Conservation (phyloP, 1,139 yeast genomes). For the Zygosaccharomyces sapae region DNA sequence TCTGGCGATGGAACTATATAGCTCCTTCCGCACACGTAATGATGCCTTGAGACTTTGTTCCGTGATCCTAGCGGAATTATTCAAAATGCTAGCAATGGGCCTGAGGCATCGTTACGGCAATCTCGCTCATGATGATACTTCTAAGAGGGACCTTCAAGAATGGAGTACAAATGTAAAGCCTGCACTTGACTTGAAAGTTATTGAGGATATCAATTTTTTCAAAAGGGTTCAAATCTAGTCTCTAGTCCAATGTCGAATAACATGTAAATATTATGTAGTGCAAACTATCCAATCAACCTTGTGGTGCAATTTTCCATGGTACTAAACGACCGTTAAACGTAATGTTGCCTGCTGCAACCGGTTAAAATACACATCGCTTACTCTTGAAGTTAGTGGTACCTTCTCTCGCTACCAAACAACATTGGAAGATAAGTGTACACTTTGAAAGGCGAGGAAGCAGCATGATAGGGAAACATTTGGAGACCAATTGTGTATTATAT, state of each 20-base stretch:
- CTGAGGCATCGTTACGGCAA: slow-evolving; percentile 5
- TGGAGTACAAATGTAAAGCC: slow-evolving; percentile 11
- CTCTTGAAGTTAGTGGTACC: slow-evolving; percentile 9
- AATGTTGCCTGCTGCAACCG: not conserved
- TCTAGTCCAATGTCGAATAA: too few relatives aligned
- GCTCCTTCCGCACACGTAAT: slow-evolving; percentile 41
- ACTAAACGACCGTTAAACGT: too few relatives aligned
- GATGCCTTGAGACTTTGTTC: slow-evolving; percentile 38
- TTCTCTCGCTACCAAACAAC: slow-evolving; percentile 2
- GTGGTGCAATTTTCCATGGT: too few relatives aligned
- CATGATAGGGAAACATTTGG: not conserved
- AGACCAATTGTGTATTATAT: not conserved
- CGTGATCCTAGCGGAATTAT: slow-evolving; percentile 36
- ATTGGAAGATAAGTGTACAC: not conserved
- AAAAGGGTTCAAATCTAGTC: slow-evolving; percentile 3
- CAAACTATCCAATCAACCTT: too few relatives aligned
- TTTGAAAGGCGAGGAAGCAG: not conserved
- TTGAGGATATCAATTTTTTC: slow-evolving; percentile 8
- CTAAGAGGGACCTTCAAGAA: slow-evolving; percentile 2
- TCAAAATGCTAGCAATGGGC: slow-evolving; percentile 19
- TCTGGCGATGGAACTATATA: slow-evolving; percentile 40
- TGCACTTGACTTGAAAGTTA: slow-evolving; percentile 10
- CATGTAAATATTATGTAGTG: too few relatives aligned
- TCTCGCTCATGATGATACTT: not conserved
- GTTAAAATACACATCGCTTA: slow-evolving; percentile 4